Percentiles rank a stretch among this genome's conserved stretches.
Evolutionary conservation across 345 rosid genomes (phyloP).

Genomic region (Gossypium stocksii): DNA sequence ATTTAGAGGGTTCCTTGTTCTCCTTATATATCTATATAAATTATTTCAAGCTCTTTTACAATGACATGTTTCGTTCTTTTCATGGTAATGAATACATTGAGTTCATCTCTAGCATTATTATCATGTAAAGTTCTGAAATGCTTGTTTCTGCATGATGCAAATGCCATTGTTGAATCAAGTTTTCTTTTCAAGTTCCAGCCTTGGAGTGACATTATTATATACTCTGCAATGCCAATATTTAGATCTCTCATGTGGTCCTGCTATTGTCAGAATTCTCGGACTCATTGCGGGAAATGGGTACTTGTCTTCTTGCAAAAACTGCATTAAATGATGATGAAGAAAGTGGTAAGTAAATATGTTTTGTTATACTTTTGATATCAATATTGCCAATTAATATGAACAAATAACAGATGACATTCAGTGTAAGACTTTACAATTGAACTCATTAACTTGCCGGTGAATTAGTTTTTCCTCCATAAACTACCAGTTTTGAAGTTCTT

Average conservation of each 20-base stretch:
- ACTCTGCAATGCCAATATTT: background rate
- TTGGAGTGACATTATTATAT: background rate
- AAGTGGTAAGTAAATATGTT: constrained; percentile 53
- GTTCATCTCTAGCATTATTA: background rate
- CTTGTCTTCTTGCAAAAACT: constrained; percentile 80
- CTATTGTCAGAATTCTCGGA: constrained; percentile 86
- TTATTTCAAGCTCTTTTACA: background rate
- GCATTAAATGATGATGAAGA: constrained; percentile 82
- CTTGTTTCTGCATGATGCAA: background rate
- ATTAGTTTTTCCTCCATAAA: background rate
- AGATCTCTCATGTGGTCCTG: constrained; percentile 8
- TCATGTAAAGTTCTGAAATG: background rate
- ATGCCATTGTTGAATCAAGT: background rate
- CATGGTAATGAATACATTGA: background rate
- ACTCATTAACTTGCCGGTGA: background rate
- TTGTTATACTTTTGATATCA: background rate
- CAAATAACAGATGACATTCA: background rate
- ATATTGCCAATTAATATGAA: background rate
- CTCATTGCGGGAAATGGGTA: constrained; percentile 82
- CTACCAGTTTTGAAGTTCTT: background rate
- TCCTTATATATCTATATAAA: background rate
- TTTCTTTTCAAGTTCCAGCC: background rate
- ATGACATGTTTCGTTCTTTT: background rate
- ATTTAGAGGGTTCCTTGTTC: background rate
- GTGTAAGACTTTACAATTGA: background rate